These are phyloP conservation scores for Hebeloma cylindrosporum DNA, from an alignment of 768 basidiomycete genomes.

Conservation along the genomic window DNA sequence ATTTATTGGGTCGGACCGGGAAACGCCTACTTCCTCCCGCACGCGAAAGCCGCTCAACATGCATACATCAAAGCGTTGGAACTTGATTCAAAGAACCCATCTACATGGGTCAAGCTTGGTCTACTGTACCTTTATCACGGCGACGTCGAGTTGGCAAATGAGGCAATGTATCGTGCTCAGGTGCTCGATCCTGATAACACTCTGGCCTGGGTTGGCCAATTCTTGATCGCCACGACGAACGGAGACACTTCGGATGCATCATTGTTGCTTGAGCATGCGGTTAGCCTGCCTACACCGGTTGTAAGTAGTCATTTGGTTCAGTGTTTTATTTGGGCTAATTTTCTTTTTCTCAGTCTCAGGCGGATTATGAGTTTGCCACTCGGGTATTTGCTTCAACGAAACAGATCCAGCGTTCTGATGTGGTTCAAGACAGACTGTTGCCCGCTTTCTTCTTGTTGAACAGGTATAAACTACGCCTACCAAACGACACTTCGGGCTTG, in stretches of 20 bases:
- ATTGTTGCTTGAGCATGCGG: conserved; percentile 72
- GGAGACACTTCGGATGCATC: conserved; percentile 61
- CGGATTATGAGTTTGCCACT: conserved; percentile 74
- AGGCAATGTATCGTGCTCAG: conserved; percentile 86
- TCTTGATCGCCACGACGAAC: conserved; percentile 60
- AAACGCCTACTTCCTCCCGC: conserved; percentile 61
- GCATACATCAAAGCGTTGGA: conserved; percentile 90
- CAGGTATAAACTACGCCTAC: conserved; percentile 67
- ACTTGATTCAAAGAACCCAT: conserved; percentile 77
- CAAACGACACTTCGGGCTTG: conserved; percentile 70
- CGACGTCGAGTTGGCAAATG: conserved; percentile 81
- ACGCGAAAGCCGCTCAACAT: conserved; percentile 82
- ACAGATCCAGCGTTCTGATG: conserved; percentile 9
- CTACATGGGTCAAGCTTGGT: conserved; percentile 86
- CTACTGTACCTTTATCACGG: conserved; percentile 78
- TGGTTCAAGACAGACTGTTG: conserved; percentile 51
- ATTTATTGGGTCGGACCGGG: conserved; percentile 85
- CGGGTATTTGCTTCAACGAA: conserved; percentile 47
- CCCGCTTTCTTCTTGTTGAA: conserved; percentile 81
- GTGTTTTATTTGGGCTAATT: neutral
- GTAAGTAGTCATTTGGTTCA: conserved; percentile 39
- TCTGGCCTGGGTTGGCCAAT: conserved; percentile 90
- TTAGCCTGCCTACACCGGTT: conserved; percentile 54
- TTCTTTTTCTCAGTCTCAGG: conserved; percentile 58
- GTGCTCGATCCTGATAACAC: conserved; percentile 89